Evolutionary conservation across 306 rosid genomes (phyloP), one percentile per base, ranked within the genome.

Genomic region (Vigna unguiculata): DNA sequence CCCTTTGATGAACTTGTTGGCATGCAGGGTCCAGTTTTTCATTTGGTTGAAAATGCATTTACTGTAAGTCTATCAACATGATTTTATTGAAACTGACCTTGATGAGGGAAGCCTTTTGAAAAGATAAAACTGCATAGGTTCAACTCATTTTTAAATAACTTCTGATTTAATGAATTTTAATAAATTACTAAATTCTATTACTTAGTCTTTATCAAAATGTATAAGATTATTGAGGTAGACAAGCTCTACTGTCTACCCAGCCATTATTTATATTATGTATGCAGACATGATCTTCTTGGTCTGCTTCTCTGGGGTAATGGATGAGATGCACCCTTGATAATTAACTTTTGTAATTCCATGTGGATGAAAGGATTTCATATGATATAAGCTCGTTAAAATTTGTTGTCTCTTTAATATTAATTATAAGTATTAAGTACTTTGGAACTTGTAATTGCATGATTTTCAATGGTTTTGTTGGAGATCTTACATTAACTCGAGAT

Each of bases 21-120:
- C 87, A 96, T 96, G 99, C 98, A 96, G 91, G 99, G 99, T 73
- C 99, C 99, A 66, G 97, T 96, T 76, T 96, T 96, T 87, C 99
- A 92, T 91, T 86, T 96, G 84, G 97, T 96, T 84, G 98, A 96
- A 85, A 96, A 96, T 82, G 99, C 99, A 63, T 96, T 96, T 65
- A 96, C 99, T 72, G 99, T 96, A 80, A 88, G 97, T 79, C 22
- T 62, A 34, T 82, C 16, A 22, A 45, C 9, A 49, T 80, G 21
- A 30, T 16, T 63, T 7, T 22, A 21, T 41, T 49, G 66, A 65
- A 76, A 38, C 24, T 76, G 34, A 66, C 25, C 16, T 24, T 65
- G 14, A 36, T 34, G 34, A 24, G 47, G 15, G 5, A 57, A 43
- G 21, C 16, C 20, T 53, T 52, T 66, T 20, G 21, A 52, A 65